phyloP scores from a whole-genome alignment of 2,329 filamentous ascomycete species.

The Xylaria sp. region DNA sequence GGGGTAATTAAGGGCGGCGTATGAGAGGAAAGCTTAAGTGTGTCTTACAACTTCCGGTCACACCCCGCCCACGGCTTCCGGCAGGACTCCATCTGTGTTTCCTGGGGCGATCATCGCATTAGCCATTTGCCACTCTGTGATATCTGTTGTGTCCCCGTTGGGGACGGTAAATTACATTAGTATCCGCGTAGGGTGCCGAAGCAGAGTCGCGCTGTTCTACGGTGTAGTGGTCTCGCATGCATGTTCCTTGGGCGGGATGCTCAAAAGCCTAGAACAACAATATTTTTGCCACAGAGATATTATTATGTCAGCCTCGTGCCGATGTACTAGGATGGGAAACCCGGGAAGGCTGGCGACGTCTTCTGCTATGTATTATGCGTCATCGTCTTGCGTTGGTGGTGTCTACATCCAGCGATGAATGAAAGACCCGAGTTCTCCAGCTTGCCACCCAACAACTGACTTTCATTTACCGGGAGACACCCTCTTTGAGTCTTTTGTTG shows the following conservation, averaged over 20 bases:
- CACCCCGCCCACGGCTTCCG: slow-evolving; percentile 24
- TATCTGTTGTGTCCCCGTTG: slow-evolving; percentile 10
- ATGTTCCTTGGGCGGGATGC: slow-evolving; percentile 1
- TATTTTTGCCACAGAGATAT: slow-evolving; percentile 9
- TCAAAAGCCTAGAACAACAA: slow-evolving; percentile 17
- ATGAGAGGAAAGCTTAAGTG: slow-evolving; percentile 19
- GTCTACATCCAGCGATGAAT: neutral
- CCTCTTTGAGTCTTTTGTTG: neutral
- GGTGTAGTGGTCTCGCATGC: slow-evolving; percentile 11
- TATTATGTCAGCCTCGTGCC: slow-evolving; percentile 28
- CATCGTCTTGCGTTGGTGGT: slow-evolving; percentile 12
- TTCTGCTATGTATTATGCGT: slow-evolving; percentile 10
- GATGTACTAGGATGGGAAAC: neutral
- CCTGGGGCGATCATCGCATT: slow-evolving; percentile 9
- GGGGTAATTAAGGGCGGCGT: slow-evolving; percentile 5
- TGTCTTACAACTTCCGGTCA: slow-evolving; percentile 27
- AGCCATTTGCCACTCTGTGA: slow-evolving; percentile 15
- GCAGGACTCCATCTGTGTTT: slow-evolving; percentile 26
- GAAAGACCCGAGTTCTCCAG: neutral
- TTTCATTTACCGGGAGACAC: neutral
- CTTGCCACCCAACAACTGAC: neutral
- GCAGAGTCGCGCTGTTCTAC: slow-evolving; percentile 20
- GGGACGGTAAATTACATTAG: slow-evolving; percentile 10
- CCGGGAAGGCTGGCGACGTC: slow-evolving; percentile 21
- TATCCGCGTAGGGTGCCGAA: slow-evolving; percentile 15